These are phyloP conservation scores for Suillus weaverae DNA, from an alignment of 768 basidiomycete genomes.

Conservation along the genomic window DNA sequence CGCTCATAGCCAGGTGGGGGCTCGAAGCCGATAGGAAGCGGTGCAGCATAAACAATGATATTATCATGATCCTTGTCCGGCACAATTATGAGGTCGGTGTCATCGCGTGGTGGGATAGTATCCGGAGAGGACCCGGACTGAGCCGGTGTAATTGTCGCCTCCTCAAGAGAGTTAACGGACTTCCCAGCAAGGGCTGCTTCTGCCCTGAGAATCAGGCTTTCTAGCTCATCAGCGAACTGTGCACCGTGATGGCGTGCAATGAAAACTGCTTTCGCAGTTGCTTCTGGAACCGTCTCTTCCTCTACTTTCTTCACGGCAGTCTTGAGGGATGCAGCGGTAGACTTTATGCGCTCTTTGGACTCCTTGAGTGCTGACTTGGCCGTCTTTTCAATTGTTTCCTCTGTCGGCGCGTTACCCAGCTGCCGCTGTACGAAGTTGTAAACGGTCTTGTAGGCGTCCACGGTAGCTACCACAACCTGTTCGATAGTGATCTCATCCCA, in stretches of 20 bases:
- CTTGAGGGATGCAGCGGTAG: conserved; percentile 45
- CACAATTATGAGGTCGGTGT: conserved; percentile 27
- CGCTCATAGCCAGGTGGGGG: conserved; percentile 86
- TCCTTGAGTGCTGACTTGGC: conserved; percentile 40
- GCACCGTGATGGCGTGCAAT: conserved; percentile 45
- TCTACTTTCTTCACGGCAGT: conserved; percentile 44
- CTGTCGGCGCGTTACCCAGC: conserved; percentile 38
- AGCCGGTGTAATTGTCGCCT: conserved; percentile 23
- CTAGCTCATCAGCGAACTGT: conserved; percentile 61
- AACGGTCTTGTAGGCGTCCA: conserved; percentile 47
- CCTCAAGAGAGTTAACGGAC: conserved; percentile 29
- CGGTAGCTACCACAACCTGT: conserved; percentile 54
- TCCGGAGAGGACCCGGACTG: conserved; percentile 28
- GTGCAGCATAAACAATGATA: conserved; percentile 54
- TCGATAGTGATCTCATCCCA: conserved; percentile 77
- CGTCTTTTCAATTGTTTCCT: conserved; percentile 36
- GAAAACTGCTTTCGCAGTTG: conserved; percentile 38
- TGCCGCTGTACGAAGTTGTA: conserved; percentile 54
- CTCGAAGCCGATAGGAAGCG: conserved; percentile 92
- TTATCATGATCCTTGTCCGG: conserved; percentile 31
- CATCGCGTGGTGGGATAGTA: conserved; percentile 24
- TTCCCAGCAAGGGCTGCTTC: conserved; percentile 66
- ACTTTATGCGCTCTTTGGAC: conserved; percentile 46
- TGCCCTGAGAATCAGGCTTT: conserved; percentile 67
- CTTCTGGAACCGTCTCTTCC: conserved; percentile 28